Evolutionary conservation across 495 filamentous ascomycete genomes (phyloP).

Genomic region (Chaetomium cochliodes): DNA sequence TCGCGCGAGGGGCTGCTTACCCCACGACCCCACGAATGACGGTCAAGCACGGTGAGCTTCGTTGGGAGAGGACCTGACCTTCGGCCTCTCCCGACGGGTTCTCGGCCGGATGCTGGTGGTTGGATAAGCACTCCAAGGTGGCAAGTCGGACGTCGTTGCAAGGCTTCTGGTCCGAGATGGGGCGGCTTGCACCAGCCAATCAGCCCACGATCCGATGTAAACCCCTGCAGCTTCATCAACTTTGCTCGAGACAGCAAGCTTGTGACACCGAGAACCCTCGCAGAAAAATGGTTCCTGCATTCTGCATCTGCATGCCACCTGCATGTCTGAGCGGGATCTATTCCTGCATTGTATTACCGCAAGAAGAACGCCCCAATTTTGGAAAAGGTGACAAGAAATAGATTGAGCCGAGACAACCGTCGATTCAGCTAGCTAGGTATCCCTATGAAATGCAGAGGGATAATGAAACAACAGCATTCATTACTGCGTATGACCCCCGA

Average conservation of each 20-base stretch:
- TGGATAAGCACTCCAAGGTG: not conserved
- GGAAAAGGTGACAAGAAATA: not conserved
- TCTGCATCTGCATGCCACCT: slow-evolving; percentile 9
- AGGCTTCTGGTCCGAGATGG: not conserved
- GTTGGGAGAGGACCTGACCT: not conserved
- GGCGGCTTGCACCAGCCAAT: not conserved
- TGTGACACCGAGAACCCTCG: not conserved
- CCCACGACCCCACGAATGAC: not conserved
- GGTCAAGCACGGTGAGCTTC: slow-evolving; percentile 1
- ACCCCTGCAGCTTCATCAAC: not conserved
- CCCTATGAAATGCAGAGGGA: not conserved
- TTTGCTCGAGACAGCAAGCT: not conserved
- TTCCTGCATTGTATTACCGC: not conserved
- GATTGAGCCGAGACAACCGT: not conserved
- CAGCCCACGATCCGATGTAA: not conserved
- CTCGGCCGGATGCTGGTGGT: not conserved
- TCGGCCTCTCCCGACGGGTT: not conserved
- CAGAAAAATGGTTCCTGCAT: slow-evolving; percentile 6
- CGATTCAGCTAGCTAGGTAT: not conserved
- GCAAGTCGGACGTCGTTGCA: not conserved
- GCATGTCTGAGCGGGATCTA: not conserved
- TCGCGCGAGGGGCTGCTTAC: not conserved
- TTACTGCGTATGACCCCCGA: slow-evolving; percentile 2
- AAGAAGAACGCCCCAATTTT: not conserved
- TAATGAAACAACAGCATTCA: not conserved